Evolutionary conservation across 116 monocot species (phyloP), one percentile per base, ranked within the genome.

Genomic region (Phalaenopsis hybrid): DNA sequence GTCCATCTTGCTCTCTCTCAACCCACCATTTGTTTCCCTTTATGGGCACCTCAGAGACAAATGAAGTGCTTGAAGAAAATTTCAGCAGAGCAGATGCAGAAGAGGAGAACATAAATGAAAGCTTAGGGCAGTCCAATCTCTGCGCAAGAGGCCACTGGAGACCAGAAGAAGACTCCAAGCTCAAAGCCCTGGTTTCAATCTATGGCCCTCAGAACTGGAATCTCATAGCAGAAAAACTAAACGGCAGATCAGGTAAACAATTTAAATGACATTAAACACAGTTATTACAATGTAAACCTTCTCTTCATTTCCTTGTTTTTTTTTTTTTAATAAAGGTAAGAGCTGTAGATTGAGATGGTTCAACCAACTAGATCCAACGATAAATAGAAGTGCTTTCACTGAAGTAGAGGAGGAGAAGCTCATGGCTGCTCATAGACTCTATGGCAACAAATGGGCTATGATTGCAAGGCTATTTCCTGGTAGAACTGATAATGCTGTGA

Each of bases 161-260:
- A 74, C 95, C 95, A 57, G 91, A 90, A n/a, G 95, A 96, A 75
- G 95, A 96, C 91, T 79, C 88, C 78, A 96, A 91, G 83, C 95
- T 96, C 83, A 91, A 85, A 65, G 90, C 93, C 67, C 87, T 96
- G 3, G 95, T 96, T 0, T 86, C 95, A 4, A 87, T 90, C 20
- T 91, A 93, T 75, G 95, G 93, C 78, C 95, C 95, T 63, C 95
- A 93, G 82, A 96, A 96, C 90, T 96, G 95, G 95, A 96, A 96
- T 80, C 91, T 93, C 85, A 96, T 96, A 73, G 95, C 95, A 28
- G 93, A 93, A 80, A 96, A 93, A 76, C 90, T 95, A 2, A 82
- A 96, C 8, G 93, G 91, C 13, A 89, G 95, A 93, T 96, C 95
- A 84, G 93, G 95, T 90, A 23, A 5, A 1, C 11, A 48, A 44